Conservation (phyloP, 2,329 filamentous ascomycete genomes). For the Ophiostoma triangulosporum region DNA sequence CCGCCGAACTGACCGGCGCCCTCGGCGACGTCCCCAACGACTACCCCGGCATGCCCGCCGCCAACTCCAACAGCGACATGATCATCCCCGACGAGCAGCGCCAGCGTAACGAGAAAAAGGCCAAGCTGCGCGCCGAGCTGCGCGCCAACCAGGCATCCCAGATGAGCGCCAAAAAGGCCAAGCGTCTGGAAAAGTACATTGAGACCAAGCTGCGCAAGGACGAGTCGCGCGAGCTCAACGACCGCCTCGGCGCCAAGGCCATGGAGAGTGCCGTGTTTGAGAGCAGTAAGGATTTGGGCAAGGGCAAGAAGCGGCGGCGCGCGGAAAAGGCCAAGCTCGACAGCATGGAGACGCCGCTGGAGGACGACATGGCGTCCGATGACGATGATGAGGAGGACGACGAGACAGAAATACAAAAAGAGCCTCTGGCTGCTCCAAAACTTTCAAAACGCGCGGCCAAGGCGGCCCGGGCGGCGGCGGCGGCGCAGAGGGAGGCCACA, state of each 20-base stretch:
- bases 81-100: slow-evolving; percentile 34
- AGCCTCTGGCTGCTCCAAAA: background rate
- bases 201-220: slow-evolving; percentile 92
- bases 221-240: slow-evolving; percentile 71
- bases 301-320: slow-evolving; percentile 55
- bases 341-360: slow-evolving; percentile 26
- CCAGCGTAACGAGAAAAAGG: slow-evolving; percentile 41
- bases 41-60: background rate
- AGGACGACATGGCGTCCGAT: slow-evolving; percentile 19
- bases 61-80: slow-evolving; percentile 42
- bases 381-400: slow-evolving; percentile 20
- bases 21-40: background rate
- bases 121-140: slow-evolving; percentile 39
- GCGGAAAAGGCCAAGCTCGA: slow-evolving; percentile 48
- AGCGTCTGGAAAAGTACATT: slow-evolving; percentile 55
- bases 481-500: background rate
- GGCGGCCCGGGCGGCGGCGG: background rate
- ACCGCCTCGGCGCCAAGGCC: slow-evolving; percentile 65
- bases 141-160: slow-evolving; percentile 25
- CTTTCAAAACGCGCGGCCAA: background rate
- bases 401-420: too few species aligned
- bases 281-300: slow-evolving; percentile 66
- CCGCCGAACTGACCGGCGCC: slow-evolving; percentile 19
- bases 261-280: slow-evolving; percentile 71
- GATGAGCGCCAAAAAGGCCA: slow-evolving; percentile 51